A percentile compares a stretch with the other conserved stretches of the same genome.
Evolutionary conservation across 768 basidiomycete species (phyloP).

Genomic region (Gymnopilus dilepis): DNA sequence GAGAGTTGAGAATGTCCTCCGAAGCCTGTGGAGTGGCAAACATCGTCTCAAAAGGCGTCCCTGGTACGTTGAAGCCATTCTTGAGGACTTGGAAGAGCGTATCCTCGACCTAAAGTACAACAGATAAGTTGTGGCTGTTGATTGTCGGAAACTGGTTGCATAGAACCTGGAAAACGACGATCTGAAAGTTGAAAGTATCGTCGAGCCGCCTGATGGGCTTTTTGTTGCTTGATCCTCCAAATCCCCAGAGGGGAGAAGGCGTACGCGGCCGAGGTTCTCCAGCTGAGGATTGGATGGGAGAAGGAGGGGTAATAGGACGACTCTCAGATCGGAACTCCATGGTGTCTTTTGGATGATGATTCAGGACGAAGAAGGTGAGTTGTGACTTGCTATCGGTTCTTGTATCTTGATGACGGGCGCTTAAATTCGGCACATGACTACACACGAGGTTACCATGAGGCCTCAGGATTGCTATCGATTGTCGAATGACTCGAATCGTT

Average conservation of each 20-base stretch:
- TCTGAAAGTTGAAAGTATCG: constrained; percentile 14
- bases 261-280: neutral
- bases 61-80: constrained; percentile 15
- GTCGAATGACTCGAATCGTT: too few species aligned
- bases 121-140: neutral
- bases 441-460: too few species aligned
- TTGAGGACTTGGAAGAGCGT: constrained; percentile 12
- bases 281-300: neutral
- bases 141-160: neutral
- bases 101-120: constrained; percentile 3
- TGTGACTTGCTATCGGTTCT: neutral
- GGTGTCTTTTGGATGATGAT: neutral
- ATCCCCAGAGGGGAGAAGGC: neutral
- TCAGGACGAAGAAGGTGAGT: neutral
- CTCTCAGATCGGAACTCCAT: neutral
- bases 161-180: constrained; percentile 14
- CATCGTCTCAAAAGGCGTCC: constrained; percentile 12
- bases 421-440: constrained; percentile 2
- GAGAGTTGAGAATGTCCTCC: neutral
- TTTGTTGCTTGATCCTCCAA: neutral
- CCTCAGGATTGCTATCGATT: too few species aligned
- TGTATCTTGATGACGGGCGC: constrained; percentile 13
- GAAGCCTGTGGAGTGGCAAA: constrained; percentile 2
- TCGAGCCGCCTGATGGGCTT: neutral
- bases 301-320: neutral